Conservation (phyloP, 352 stramenopile genomes). For the Phytophthora sp. region DNA sequence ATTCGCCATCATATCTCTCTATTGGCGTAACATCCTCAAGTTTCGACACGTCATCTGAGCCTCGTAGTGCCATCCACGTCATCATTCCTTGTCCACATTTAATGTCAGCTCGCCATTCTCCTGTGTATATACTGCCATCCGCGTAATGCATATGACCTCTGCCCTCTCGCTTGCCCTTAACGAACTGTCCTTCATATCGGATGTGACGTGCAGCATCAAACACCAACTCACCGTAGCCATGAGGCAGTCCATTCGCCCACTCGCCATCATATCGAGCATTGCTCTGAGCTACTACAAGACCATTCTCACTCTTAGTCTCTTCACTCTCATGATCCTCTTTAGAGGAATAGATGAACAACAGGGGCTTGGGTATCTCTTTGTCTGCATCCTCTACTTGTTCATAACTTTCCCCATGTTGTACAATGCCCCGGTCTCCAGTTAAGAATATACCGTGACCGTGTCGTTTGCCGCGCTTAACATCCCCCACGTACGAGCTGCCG, state of each 20-base stretch:
- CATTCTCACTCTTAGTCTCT: neutral
- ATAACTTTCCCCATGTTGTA: conserved; percentile 7
- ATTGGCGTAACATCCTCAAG: conserved; percentile 22
- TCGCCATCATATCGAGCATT: conserved; percentile 79
- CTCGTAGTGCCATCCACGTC: conserved; percentile 55
- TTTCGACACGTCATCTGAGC: conserved; percentile 5
- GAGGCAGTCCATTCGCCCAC: conserved; percentile 72
- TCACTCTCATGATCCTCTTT: conserved; percentile 8
- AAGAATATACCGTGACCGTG: conserved; percentile 78
- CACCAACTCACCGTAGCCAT: conserved; percentile 73
- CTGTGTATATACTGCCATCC: conserved; percentile 68
- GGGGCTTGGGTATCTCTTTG: conserved; percentile 7
- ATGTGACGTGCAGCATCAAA: conserved; percentile 71
- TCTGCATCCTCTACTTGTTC: neutral
- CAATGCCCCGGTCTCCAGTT: conserved; percentile 41
- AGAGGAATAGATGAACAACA: conserved; percentile 43
- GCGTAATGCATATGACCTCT: conserved; percentile 73
- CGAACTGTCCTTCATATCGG: conserved; percentile 66
- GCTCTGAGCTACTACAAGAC: conserved; percentile 41
- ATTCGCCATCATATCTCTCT: conserved; percentile 81
- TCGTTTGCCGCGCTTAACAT: conserved; percentile 68
- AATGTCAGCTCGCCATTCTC: conserved; percentile 70
- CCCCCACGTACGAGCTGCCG: conserved; percentile 80
- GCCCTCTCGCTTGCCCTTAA: conserved; percentile 56
- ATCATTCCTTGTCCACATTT: conserved; percentile 84